A percentile compares a stretch with the other conserved stretches of the same genome.
These are phyloP conservation scores for Syzygium aromaticum DNA, from an alignment of 345 rosid species.

Conservation along the genomic window DNA sequence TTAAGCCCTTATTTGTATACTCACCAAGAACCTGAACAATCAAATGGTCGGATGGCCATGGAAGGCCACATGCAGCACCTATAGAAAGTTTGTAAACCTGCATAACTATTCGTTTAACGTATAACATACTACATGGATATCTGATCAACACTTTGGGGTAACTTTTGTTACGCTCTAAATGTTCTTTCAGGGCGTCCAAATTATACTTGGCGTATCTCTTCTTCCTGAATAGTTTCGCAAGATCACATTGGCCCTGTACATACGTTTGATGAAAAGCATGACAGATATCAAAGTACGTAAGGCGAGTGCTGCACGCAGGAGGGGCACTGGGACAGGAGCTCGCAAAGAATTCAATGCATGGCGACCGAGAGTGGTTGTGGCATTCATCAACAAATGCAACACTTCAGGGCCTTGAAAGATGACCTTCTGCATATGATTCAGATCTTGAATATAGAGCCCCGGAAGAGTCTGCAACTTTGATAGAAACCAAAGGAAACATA, in stretches of 20 bases:
- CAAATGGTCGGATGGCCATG: conserved; percentile 22
- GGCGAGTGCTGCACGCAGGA: conserved; percentile 24
- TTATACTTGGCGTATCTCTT: conserved; percentile 31
- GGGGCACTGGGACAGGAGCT: conserved; percentile 18
- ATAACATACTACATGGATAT: conserved; percentile 29
- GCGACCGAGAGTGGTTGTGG: conserved; percentile 4
- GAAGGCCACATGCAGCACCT: conserved; percentile 29
- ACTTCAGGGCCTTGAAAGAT: background rate
- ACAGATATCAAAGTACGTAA: conserved; percentile 37
- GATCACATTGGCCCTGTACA: conserved; percentile 42
- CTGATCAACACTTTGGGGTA: conserved; percentile 47
- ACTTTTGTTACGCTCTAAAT: conserved; percentile 22
- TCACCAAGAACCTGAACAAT: conserved; percentile 29
- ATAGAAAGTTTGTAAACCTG: conserved; percentile 31
- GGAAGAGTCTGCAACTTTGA: background rate
- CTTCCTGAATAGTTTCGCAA: conserved; percentile 24
- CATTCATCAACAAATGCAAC: background rate
- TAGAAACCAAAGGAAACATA: background rate
- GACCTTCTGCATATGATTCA: conserved; percentile 1
- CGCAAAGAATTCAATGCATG: conserved; percentile 5
- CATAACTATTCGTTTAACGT: background rate
- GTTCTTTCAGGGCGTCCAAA: conserved; percentile 35
- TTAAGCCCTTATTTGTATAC: conserved; percentile 15
- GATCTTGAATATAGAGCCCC: background rate
- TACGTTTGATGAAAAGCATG: conserved; percentile 36